phyloP scores from a whole-genome alignment of 345 rosid species.

The Lepidium africanum region DNA sequence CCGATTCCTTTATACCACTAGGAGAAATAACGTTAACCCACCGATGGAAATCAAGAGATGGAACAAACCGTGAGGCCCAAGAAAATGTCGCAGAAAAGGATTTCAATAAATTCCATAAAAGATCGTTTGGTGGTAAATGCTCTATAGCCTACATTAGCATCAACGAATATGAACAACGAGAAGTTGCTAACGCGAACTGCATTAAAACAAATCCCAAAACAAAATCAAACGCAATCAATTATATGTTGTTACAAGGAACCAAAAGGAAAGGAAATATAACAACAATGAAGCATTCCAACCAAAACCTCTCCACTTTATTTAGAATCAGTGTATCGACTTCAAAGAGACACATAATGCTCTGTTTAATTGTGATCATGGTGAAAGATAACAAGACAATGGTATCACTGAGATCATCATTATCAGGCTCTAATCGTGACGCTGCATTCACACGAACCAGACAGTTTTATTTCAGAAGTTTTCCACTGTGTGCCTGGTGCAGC shows the following conservation, averaged over 20 bases:
- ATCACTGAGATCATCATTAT: conserved; percentile 4
- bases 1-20: too few relatives aligned
- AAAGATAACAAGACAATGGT: conserved; percentile 3
- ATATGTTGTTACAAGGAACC: conserved; percentile 17
- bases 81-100: too few relatives aligned
- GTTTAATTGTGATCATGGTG: background rate
- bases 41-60: too few relatives aligned
- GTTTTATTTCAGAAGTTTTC: conserved; percentile 59
- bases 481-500: conserved; percentile 70
- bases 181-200: background rate
- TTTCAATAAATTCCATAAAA: too few relatives aligned
- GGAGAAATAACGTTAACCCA: too few relatives aligned
- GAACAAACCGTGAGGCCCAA: too few relatives aligned
- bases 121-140: too few relatives aligned
- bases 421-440: conserved; percentile 71
- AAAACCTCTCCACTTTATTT: conserved; percentile 7
- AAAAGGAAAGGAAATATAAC: background rate
- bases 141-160: too few relatives aligned
- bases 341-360: conserved; percentile 1
- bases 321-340: background rate
- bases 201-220: background rate
- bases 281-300: background rate
- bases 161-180: too few relatives aligned
- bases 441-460: conserved; percentile 62
- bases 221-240: conserved; percentile 1